Conservation (phyloP, 371 early-diverging fungal species). For the Haplosporangium sp. region DNA sequence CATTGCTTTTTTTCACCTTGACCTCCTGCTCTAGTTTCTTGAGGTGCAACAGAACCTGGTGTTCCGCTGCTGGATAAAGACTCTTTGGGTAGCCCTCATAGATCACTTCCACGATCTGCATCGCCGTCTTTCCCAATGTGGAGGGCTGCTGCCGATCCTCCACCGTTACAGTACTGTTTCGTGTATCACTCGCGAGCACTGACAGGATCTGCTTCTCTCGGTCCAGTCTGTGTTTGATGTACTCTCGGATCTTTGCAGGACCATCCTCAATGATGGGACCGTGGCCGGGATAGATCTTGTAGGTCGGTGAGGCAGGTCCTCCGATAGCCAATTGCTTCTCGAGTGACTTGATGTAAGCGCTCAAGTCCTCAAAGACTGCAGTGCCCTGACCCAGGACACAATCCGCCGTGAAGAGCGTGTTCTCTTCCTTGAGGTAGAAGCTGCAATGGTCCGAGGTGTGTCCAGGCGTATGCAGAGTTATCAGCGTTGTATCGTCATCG, state of each 20-base stretch:
- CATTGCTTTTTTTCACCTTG: conserved; percentile 54
- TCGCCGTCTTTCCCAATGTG: conserved; percentile 55
- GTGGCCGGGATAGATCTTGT: conserved; percentile 68
- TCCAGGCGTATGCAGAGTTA: conserved; percentile 83
- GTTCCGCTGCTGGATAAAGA: conserved; percentile 72
- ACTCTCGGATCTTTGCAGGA: conserved; percentile 60
- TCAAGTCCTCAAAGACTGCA: conserved; percentile 82
- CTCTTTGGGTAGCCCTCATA: conserved; percentile 72
- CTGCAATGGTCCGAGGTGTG: conserved; percentile 86
- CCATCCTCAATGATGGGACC: conserved; percentile 83
- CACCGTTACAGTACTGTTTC: neutral
- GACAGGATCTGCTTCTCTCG: conserved; percentile 81
- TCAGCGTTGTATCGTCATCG: conserved; percentile 70
- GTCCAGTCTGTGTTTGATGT: conserved; percentile 79
- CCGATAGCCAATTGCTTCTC: conserved; percentile 53
- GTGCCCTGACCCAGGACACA: conserved; percentile 88
- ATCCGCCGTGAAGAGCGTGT: conserved; percentile 84
- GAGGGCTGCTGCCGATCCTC: neutral
- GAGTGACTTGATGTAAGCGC: conserved; percentile 74
- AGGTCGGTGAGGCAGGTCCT: conserved; percentile 56
- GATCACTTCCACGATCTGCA: conserved; percentile 71
- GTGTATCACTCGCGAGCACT: conserved; percentile 46
- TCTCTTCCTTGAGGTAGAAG: conserved; percentile 78
- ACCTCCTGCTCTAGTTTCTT: conserved; percentile 75
- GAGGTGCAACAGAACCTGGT: conserved; percentile 74